Evolutionary conservation across 352 stramenopile species (phyloP), one percentile per base, ranked within the genome.

Genomic region (Globisporangium acanthophoron): DNA sequence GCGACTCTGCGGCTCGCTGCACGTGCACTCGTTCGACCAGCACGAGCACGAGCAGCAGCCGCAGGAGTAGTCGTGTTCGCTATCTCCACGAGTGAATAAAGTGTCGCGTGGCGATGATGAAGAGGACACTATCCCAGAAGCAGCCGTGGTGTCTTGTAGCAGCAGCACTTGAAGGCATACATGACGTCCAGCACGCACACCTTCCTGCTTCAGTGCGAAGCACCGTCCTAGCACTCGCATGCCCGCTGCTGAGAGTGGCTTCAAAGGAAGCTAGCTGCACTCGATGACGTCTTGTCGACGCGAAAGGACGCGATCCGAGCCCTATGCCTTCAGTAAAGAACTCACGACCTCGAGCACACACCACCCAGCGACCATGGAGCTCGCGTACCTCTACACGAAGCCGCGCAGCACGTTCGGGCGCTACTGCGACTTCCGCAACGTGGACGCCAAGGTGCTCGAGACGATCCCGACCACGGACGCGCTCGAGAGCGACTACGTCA

Each of bases 381-480:
- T 96, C 40, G 85, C 85, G 53, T 96, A 96, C 61, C 71, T 93
- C 43, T 96, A 97, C 62, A 95, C 83, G 12, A 97, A 97, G 73
- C 71, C 83, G n/a, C 75, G 94, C 27, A 87, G 82, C 45, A 93
- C 96, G 46, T 98, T 98, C 59, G 95, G 95, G 9, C 91, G 94
- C 35, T 68, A 97, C 65, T 97, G 87, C 67, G 83, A 95, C 58
- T 98, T 98, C 61, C 79, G 76, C 54, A 87, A 93, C 58, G 85
- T 94, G 37, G 87, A 96, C 27, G 86, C 89, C 51, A 87, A 94
- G 59, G 75, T 98, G 44, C 67, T 98, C 24, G 88, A 97, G 71
- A 86, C 74, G 11, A 96, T 98, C 56, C 76, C 89, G 29, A 77
- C 66, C 50, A 96, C 80, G 3, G 76, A 96, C 51, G 71, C 87